These are phyloP conservation scores for Fusarium vanettenii DNA, from an alignment of 2,329 filamentous ascomycete genomes.

Conservation along the genomic window DNA sequence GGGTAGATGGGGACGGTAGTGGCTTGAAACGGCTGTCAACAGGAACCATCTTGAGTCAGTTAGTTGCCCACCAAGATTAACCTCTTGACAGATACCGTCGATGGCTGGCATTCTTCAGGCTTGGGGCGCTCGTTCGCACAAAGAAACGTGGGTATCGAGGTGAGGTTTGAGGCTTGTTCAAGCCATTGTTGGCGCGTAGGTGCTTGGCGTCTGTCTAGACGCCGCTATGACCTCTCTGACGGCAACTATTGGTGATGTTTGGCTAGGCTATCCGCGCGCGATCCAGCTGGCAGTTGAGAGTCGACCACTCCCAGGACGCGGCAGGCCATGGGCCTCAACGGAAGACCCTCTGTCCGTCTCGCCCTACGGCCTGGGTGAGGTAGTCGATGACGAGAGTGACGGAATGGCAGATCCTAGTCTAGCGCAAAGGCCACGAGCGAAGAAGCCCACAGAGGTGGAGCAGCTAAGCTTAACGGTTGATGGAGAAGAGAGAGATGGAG, in stretches of 20 bases:
- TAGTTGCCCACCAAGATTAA: neutral
- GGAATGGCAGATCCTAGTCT: neutral
- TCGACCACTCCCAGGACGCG: neutral
- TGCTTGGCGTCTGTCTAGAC: constrained; percentile 8
- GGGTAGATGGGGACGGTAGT: neutral
- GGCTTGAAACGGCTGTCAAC: constrained; percentile 15
- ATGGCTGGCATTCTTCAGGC: neutral
- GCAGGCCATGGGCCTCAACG: neutral
- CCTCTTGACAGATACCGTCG: neutral
- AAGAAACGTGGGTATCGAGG: neutral
- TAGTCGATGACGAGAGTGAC: neutral
- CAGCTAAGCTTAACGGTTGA: neutral
- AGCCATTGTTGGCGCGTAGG: neutral
- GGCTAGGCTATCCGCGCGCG: neutral
- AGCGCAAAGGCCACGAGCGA: neutral
- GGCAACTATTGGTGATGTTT: neutral
- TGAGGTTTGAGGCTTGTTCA: neutral
- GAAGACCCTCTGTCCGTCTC: neutral
- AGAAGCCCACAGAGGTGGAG: neutral
- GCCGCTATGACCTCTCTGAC: constrained; percentile 11
- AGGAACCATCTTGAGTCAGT: constrained; percentile 1
- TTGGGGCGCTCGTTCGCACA: neutral
- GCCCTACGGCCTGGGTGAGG: neutral
- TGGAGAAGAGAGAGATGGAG: neutral
- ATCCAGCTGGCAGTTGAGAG: neutral